These are phyloP conservation scores for Heteromeles arbutifolia DNA, from an alignment of 306 rosid species.

Conservation along the genomic window DNA sequence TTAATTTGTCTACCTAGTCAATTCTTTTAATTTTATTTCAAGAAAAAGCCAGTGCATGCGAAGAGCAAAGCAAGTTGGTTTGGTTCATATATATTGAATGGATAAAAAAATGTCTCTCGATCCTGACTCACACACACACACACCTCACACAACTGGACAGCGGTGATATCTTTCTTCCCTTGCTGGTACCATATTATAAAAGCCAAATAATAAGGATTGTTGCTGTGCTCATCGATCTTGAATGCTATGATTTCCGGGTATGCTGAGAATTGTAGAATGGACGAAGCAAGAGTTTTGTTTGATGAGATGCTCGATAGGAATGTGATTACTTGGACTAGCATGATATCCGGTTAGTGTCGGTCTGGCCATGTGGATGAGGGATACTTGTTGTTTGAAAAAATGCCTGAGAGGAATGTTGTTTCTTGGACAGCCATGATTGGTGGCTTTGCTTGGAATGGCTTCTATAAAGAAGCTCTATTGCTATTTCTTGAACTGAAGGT, in stretches of 20 bases:
- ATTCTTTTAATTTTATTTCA: too few relatives aligned
- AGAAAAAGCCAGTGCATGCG: too few relatives aligned
- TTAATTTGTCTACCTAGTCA: too few relatives aligned
- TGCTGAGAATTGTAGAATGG: slow-evolving; percentile 42
- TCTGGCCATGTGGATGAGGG: slow-evolving; percentile 49
- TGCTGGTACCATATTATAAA: slow-evolving; percentile 84
- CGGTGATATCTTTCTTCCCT: slow-evolving; percentile 80
- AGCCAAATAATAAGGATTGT: slow-evolving; percentile 65
- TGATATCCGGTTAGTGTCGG: slow-evolving; percentile 70
- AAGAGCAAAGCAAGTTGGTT: too few relatives aligned
- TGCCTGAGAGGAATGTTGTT: slow-evolving; percentile 64
- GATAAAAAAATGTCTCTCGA: too few relatives aligned
- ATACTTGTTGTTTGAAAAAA: slow-evolving; percentile 35
- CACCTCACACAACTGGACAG: slow-evolving; percentile 78
- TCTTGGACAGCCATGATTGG: slow-evolving; percentile 88
- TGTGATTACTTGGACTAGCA: slow-evolving; percentile 67
- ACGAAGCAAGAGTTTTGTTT: slow-evolving; percentile 55
- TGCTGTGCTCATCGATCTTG: slow-evolving; percentile 75
- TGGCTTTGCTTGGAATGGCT: slow-evolving; percentile 66
- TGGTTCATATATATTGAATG: too few relatives aligned
- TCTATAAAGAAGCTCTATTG: slow-evolving; percentile 39
- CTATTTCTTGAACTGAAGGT: slow-evolving; percentile 43
- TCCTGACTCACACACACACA: too few relatives aligned
- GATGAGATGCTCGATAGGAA: slow-evolving; percentile 48
- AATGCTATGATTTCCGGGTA: slow-evolving; percentile 63